These are phyloP conservation scores for Eimeria maxima DNA, from an alignment of 169 alveolate species.

Conservation along the genomic window DNA sequence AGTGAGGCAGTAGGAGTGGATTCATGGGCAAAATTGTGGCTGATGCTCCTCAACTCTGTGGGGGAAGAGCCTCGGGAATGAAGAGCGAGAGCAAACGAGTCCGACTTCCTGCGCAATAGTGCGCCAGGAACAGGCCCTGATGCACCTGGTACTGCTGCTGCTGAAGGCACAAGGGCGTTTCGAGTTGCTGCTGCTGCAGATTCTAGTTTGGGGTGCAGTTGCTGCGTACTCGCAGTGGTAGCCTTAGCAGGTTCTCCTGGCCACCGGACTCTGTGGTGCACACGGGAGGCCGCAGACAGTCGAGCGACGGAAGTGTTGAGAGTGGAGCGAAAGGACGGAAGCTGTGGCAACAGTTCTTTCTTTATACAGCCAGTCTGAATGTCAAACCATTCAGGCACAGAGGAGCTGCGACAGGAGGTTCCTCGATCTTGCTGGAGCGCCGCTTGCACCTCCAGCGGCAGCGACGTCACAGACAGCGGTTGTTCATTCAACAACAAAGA, in stretches of 20 bases:
- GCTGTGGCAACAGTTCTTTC: slow-evolving; percentile 28
- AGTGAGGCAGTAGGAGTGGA: neutral
- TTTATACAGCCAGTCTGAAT: slow-evolving; percentile 32
- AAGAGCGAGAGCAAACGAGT: neutral
- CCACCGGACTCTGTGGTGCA: slow-evolving; percentile 42
- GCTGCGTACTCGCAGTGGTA: neutral
- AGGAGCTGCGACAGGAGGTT: neutral
- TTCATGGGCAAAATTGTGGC: neutral
- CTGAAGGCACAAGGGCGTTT: neutral
- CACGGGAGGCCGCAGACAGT: slow-evolving; percentile 39
- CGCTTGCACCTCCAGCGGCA: slow-evolving; percentile 69
- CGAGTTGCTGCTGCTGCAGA: neutral
- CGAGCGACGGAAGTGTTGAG: slow-evolving; percentile 45
- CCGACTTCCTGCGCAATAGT: slow-evolving; percentile 20
- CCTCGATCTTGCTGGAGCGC: neutral
- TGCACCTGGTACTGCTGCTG: neutral
- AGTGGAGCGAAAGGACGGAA: slow-evolving; percentile 26
- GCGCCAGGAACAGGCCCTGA: neutral
- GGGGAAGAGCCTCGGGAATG: neutral
- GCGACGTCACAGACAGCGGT: slow-evolving; percentile 19
- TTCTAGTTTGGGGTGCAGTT: neutral
- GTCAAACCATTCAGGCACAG: slow-evolving; percentile 57
- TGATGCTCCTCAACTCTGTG: neutral
- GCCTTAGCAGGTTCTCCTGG: slow-evolving; percentile 65
- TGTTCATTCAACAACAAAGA: neutral